A percentile compares a stretch with the other conserved stretches of the same genome.
Conservation (phyloP, 1,284 basidiomycete genomes). For the Apiotrichum domesticum region DNA sequence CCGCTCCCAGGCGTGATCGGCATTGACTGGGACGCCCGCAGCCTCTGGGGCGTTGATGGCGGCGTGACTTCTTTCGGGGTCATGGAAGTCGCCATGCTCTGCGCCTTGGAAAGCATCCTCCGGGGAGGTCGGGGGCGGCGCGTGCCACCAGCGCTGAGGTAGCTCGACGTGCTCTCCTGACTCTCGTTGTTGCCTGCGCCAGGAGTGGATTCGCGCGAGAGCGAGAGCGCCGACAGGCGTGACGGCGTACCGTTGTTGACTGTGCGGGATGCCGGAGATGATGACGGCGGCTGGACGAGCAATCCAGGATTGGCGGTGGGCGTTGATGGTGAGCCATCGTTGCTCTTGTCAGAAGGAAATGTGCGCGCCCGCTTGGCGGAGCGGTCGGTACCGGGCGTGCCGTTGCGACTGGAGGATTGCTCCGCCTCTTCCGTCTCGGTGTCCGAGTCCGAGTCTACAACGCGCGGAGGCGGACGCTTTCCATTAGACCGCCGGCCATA, state of each 20-base stretch:
- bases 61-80: not conserved
- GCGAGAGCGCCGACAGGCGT: not conserved
- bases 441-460: not conserved
- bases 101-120: slow-evolving; percentile 37
- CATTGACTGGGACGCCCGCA: slow-evolving; percentile 8
- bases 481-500: slow-evolving; percentile 1
- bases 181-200: not conserved
- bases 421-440: slow-evolving; percentile 1
- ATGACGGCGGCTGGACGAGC: no score
- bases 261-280: not conserved
- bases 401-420: not conserved
- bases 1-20: slow-evolving; percentile 13
- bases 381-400: not conserved
- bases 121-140: slow-evolving; percentile 12
- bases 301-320: no score
- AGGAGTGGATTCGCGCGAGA: slow-evolving; percentile 1
- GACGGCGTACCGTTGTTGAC: not conserved
- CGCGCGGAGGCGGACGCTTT: not conserved
- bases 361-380: not conserved
- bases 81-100: slow-evolving; percentile 26
- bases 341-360: not conserved
- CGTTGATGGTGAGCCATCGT: not conserved
- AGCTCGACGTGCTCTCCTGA: slow-evolving; percentile 1
- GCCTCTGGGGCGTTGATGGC: not conserved
- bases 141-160: not conserved